These are phyloP conservation scores for Exophiala calicioides DNA, from an alignment of 2,329 filamentous ascomycete species.

Conservation along the genomic window DNA sequence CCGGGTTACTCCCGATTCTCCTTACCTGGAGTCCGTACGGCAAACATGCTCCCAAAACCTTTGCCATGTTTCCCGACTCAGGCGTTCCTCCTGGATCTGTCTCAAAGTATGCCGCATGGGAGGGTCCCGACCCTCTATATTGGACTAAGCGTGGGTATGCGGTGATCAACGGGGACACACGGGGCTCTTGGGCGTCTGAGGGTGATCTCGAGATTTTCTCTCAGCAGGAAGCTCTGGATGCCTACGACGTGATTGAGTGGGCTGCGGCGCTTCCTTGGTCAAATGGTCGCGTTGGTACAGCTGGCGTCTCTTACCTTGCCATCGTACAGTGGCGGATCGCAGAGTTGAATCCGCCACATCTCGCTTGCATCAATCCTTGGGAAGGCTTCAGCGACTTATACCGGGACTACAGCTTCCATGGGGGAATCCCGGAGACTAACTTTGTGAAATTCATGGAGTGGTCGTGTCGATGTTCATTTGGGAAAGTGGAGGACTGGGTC, in stretches of 20 bases:
- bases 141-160: conserved; percentile 35
- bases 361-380: conserved; percentile 56
- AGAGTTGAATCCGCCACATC: conserved; percentile 52
- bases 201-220: conserved; percentile 42
- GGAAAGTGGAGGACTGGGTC: no score
- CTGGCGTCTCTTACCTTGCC: conserved; percentile 56
- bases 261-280: conserved; percentile 54
- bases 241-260: conserved; percentile 51
- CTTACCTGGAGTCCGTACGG: no score
- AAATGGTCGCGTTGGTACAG: conserved; percentile 52
- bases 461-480: no score
- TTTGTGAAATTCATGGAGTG: no score
- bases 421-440: conserved; percentile 59
- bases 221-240: conserved; percentile 42
- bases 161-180: conserved; percentile 34
- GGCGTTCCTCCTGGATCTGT: no score
- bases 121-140: conserved; percentile 35
- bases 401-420: conserved; percentile 60
- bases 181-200: conserved; percentile 33
- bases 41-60: no score
- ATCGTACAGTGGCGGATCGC: conserved; percentile 58
- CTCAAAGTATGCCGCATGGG: no score
- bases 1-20: no score
- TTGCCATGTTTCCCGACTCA: no score
- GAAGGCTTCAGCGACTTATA: conserved; percentile 60